Base-by-base conservation (phyloP, 208 protist genomes). In the Trypanosoma vivax region DNA sequence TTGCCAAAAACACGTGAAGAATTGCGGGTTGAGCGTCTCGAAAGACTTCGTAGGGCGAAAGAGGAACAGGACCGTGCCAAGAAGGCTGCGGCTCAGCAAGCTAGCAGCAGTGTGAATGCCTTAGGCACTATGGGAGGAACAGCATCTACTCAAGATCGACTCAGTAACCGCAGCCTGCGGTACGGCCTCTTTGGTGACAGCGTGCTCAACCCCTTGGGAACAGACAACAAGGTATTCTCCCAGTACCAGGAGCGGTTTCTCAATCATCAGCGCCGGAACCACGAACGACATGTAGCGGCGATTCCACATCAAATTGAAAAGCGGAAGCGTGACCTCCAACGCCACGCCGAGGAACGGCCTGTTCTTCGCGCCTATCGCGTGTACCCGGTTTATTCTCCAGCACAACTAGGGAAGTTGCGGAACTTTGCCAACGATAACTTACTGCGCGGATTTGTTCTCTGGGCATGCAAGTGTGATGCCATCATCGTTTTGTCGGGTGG, bases 361-460 rank as follows among this genome's bases (percentile, higher is more conserved):
- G 19, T 75, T 5, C 62, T 92, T 48, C 63, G 73, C 23, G 80
- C 73, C 29, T 92, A 90, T 42, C 81, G 79, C 47, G 55, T 92
- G 18, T 86, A 71, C 25, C 78, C 75, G 19, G 75, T 88, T 23
- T 85, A 68, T 64, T 53, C 51, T 23, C 53, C 76, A 0, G 51
- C 64, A 11, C 79, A 86, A 52, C 66, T 92, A 7, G 76, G 68
- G 18, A 84, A 79, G 60, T 52, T 92, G 54, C 75, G 79, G 3
- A 69, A 81, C 55, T 86, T 83, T 55, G 85, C 85, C 4, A 92
- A 92, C 53, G 81, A 92, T 40, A 66, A 76, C 41, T 60, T 70
- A 1, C 65, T 92, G 23, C 85, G 81, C 25, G 85, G 85, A 13
- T 86, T 83, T 34, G 45, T 92, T 18, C 51, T 88, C 16, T 92